Base-by-base conservation (phyloP, 2,329 filamentous ascomycete species). In the Alternaria ventricosa region DNA sequence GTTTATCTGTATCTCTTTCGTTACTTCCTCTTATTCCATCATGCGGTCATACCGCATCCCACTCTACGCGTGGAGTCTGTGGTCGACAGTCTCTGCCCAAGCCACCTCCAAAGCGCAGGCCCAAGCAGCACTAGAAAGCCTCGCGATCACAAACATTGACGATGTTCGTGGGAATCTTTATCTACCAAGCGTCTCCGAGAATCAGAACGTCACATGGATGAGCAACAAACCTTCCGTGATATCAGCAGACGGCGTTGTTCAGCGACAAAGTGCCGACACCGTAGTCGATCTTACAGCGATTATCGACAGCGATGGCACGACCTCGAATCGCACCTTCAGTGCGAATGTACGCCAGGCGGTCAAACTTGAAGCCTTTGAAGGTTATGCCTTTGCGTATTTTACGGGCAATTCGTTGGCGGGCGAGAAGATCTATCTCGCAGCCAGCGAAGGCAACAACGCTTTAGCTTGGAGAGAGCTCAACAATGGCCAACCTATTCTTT, bases 321-420 rank as follows among this genome's bases (percentile, higher is more conserved):
- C 47, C 12, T 57, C 49, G 2, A 70, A 79, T 41, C 78, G 79
- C 4, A 71, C 71, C 0, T 74, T 82, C 30, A 75, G 69, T 13
- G 79, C 80, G 20, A 78, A 75, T 4, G 78, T 83, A 15, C 73
- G 73, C 18, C 72, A 71, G n/a, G 76, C 78, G 4, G 72, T 69
- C 2, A 63, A 72, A 1, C 64, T 79, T 0, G 81, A 77, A 0
- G 68, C 75, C 0, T 78, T 80, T 43, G 80, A 83, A 47, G 85
- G 82, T 6, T 87, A 87, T 63, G 82, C 82, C 0, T 87, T 87
- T 62, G 80, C 82, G 0, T 87, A 87, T 68, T 87, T 87, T 67
- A 86, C 83, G 0, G 82, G 80, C 9, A 82, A 81, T 70, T 75
- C 78, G 2, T 62, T 70, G 13, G 75, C 76, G 0, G 85, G 85